These are phyloP conservation scores for Berkeleyomyces rouxiae DNA, from an alignment of 2,329 filamentous ascomycete genomes.

Conservation along the genomic window DNA sequence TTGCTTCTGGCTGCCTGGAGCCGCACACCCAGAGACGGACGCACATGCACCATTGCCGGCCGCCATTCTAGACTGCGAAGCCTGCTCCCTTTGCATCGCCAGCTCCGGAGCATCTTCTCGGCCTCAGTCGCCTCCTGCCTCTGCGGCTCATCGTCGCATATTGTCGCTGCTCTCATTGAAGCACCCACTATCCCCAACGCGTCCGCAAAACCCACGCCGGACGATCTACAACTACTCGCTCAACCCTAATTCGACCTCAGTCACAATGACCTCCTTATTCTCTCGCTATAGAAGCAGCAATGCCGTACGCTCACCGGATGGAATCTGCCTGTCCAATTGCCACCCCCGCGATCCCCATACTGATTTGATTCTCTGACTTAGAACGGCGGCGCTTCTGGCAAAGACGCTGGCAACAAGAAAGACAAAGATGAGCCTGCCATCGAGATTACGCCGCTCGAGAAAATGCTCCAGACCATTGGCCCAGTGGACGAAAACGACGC, in stretches of 20 bases:
- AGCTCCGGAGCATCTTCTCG: too few species aligned
- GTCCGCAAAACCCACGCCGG: neutral
- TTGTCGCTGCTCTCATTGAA: neutral
- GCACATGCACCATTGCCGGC: neutral
- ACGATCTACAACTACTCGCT: neutral
- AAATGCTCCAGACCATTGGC: slow-evolving; percentile 69
- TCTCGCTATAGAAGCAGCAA: slow-evolving; percentile 9
- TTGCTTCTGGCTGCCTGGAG: neutral
- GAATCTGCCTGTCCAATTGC: neutral
- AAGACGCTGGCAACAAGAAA: slow-evolving; percentile 29
- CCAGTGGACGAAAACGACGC: slow-evolving; percentile 73
- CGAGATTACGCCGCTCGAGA: slow-evolving; percentile 47
- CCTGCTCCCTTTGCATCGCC: too few species aligned
- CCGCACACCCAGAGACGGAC: neutral
- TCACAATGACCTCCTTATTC: slow-evolving; percentile 9
- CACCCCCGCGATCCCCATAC: slow-evolving; percentile 7
- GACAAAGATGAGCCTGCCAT: slow-evolving; percentile 41
- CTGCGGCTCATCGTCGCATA: neutral
- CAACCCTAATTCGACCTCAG: neutral
- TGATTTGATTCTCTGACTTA: slow-evolving; percentile 17
- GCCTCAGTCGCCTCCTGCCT: too few species aligned
- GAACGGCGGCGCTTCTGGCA: slow-evolving; percentile 17
- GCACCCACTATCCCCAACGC: neutral
- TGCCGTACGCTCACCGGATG: slow-evolving; percentile 2
- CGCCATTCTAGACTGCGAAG: neutral